Percentiles rank a stretch among this genome's conserved stretches.
phyloP scores from a whole-genome alignment of 2,329 filamentous ascomycete genomes.

The Epichloe uncinata region DNA sequence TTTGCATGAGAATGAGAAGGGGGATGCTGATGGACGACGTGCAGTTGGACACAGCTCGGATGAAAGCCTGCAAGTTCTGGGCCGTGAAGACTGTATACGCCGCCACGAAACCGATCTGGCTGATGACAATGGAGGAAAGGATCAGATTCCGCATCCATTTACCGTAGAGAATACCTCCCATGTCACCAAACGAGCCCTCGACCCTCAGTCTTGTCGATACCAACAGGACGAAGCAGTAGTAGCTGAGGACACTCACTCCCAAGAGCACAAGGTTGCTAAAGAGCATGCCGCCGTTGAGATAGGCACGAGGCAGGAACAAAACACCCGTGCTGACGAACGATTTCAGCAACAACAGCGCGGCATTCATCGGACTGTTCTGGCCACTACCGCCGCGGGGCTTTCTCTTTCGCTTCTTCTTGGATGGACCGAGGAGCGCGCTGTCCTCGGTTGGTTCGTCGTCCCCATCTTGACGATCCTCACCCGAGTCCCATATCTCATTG shows the following conservation, averaged over 20 bases:
- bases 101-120: constrained; percentile 87
- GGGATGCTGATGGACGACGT: constrained; percentile 73
- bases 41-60: constrained; percentile 82
- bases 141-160: constrained; percentile 82
- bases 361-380: constrained; percentile 65
- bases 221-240: constrained; percentile 93
- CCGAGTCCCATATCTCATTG: constrained; percentile 84
- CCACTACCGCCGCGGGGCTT: constrained; percentile 62
- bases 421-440: constrained; percentile 69
- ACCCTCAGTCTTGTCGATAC: constrained; percentile 76
- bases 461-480: constrained; percentile 54
- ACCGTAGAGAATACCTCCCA: constrained; percentile 84
- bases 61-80: constrained; percentile 89
- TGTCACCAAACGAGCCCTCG: constrained; percentile 93
- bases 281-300: constrained; percentile 91
- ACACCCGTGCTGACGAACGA: constrained; percentile 97
- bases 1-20: constrained; percentile 88
- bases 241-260: constrained; percentile 72
- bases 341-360: constrained; percentile 78
- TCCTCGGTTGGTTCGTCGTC: constrained; percentile 75
- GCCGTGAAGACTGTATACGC: constrained; percentile 96
- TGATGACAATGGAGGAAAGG: constrained; percentile 82
- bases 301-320: constrained; percentile 82
- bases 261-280: constrained; percentile 92
- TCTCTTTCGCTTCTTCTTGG: constrained; percentile 58